A percentile compares a stretch with the other conserved stretches of the same genome.
These are phyloP conservation scores for Przewalskia tangutica DNA, from an alignment of 257 asterid genomes.

Conservation along the genomic window DNA sequence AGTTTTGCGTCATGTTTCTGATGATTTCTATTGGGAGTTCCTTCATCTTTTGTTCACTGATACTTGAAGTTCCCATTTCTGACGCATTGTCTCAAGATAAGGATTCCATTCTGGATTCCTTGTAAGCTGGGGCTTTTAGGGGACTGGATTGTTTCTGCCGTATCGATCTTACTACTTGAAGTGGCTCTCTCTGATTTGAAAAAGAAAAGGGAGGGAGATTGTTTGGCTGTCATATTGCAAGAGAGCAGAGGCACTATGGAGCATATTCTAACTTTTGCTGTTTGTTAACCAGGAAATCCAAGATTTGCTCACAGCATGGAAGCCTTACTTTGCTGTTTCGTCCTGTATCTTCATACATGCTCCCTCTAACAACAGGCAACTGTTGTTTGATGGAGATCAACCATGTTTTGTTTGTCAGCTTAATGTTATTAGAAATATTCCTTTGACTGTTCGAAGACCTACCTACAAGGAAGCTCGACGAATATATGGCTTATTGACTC, in stretches of 20 bases:
- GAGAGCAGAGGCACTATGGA: not conserved
- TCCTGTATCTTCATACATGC: conserved; percentile 62
- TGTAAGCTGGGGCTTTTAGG: not conserved
- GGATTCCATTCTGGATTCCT: not conserved
- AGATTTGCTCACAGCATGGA: conserved; percentile 72
- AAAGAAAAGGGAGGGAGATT: not conserved
- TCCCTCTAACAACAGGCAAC: conserved; percentile 74
- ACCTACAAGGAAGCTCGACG: conserved; percentile 80
- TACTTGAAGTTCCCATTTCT: not conserved
- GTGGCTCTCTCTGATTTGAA: not conserved
- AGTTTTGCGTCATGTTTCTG: not conserved
- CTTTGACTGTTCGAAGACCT: conserved; percentile 82
- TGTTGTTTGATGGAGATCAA: conserved; percentile 70
- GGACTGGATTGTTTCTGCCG: not conserved
- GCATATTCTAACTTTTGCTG: not conserved
- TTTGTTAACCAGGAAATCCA: conserved; percentile 57
- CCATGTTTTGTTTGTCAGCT: conserved; percentile 50
- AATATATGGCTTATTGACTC: conserved; percentile 52
- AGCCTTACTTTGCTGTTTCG: conserved; percentile 55
- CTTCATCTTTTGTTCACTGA: not conserved
- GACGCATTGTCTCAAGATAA: not conserved
- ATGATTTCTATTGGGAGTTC: not conserved
- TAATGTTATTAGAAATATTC: conserved; percentile 61
- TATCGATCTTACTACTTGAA: not conserved
- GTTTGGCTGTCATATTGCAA: not conserved